Percentiles rank a stretch among this genome's conserved stretches.
Evolutionary conservation across 345 rosid genomes (phyloP).

Genomic region (Fremontodendron californicum): DNA sequence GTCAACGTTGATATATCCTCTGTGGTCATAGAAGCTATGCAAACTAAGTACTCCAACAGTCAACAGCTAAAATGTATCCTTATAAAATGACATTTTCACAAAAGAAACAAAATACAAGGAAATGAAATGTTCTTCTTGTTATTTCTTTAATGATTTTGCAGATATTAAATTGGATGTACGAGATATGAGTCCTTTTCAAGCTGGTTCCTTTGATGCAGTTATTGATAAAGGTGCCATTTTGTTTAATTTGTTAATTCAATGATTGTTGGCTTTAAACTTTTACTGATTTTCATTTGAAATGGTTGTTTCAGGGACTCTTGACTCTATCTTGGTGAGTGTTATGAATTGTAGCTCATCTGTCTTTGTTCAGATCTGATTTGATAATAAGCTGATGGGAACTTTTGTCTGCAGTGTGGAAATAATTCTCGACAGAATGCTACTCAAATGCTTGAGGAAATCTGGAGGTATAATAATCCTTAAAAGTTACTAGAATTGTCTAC

Average conservation of each 20-base stretch:
- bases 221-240: constrained; percentile 64
- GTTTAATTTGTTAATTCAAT: neutral
- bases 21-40: constrained; percentile 71
- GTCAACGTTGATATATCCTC: constrained; percentile 73
- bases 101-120: neutral
- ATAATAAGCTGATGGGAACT: constrained; percentile 2
- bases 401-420: constrained; percentile 59
- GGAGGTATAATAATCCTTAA: constrained; percentile 54
- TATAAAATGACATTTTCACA: no score
- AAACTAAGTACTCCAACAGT: constrained; percentile 41
- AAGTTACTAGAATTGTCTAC: constrained; percentile 4
- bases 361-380: neutral
- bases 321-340: constrained; percentile 77
- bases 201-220: constrained; percentile 67
- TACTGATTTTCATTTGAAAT: constrained; percentile 15
- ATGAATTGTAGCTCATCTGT: neutral
- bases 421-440: constrained; percentile 61
- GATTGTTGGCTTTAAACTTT: neutral
- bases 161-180: constrained; percentile 78
- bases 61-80: constrained; percentile 70
- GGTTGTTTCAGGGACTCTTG: constrained; percentile 67
- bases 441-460: constrained; percentile 73
- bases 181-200: constrained; percentile 58
- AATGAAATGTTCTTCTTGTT: neutral
- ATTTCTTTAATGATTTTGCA: constrained; percentile 24